Percentiles rank a stretch among this genome's conserved stretches.
Conservation (phyloP, 2,329 filamentous ascomycete genomes). For the Aureobasidium sp. region DNA sequence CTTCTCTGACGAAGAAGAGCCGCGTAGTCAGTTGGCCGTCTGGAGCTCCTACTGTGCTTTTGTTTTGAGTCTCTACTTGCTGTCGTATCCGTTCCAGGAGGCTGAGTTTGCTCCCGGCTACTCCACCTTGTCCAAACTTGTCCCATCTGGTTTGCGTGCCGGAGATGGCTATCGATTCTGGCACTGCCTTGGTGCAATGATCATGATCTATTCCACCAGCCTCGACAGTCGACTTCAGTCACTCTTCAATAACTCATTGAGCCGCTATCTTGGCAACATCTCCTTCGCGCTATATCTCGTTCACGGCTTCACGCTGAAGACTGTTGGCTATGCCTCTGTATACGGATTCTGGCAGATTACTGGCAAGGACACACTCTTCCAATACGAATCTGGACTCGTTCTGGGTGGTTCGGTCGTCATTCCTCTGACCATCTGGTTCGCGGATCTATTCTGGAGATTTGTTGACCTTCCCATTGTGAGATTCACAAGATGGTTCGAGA, state of each 20-base stretch:
- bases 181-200: constrained; percentile 45
- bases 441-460: constrained; percentile 49
- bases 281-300: constrained; percentile 54
- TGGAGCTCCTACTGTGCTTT: constrained; percentile 35
- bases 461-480: constrained; percentile 49
- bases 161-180: constrained; percentile 46
- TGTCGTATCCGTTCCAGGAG: constrained; percentile 38
- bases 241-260: constrained; percentile 41
- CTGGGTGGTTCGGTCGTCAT: constrained; percentile 43
- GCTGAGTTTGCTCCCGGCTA: constrained; percentile 44
- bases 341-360: constrained; percentile 40
- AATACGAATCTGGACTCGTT: constrained; percentile 41
- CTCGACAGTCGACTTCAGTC: constrained; percentile 39
- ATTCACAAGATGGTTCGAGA: constrained; percentile 50
- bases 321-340: constrained; percentile 44
- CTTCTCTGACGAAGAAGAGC: background rate
- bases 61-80: constrained; percentile 46
- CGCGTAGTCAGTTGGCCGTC: background rate
- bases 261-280: constrained; percentile 52
- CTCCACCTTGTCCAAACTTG: constrained; percentile 39
- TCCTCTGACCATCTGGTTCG: constrained; percentile 46
- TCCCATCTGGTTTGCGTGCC: constrained; percentile 41
- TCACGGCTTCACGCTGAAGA: constrained; percentile 49
- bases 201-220: constrained; percentile 42
- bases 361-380: constrained; percentile 37